Evolutionary conservation across 768 basidiomycete species (phyloP).

Genomic region (Serendipita sp.): DNA sequence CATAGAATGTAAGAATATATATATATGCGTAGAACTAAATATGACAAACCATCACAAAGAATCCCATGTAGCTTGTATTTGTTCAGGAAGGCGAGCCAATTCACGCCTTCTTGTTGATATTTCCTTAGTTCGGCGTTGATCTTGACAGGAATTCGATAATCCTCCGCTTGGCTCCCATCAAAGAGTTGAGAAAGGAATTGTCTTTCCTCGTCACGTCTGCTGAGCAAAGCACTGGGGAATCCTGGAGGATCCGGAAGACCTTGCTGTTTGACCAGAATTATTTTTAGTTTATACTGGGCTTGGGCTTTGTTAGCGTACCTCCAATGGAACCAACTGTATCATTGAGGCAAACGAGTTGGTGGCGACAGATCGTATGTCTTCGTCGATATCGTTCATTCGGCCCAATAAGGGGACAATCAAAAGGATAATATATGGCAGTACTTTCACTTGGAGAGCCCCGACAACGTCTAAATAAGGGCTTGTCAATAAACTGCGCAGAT

Average conservation of each 20-base stretch:
- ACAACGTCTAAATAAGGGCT: conserved; percentile 54
- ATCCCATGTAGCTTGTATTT: conserved; percentile 98
- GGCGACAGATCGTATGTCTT: conserved; percentile 79
- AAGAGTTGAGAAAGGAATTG: conserved; percentile 86
- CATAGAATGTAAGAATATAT: conserved; percentile 8
- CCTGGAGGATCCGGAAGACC: conserved; percentile 93
- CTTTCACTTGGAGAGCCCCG: conserved; percentile 80
- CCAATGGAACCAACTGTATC: conserved; percentile 96
- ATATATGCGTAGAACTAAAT: neutral
- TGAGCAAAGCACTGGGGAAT: conserved; percentile 76
- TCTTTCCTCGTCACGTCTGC: conserved; percentile 73
- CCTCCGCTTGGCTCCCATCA: conserved; percentile 88
- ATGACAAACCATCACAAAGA: conserved; percentile 75
- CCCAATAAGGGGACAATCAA: conserved; percentile 92
- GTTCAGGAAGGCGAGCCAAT: conserved; percentile 95
- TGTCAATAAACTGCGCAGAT: neutral
- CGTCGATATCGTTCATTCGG: conserved; percentile 90
- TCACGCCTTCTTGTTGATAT: conserved; percentile 97
- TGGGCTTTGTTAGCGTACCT: conserved; percentile 34
- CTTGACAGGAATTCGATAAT: conserved; percentile 67
- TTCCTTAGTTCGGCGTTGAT: conserved; percentile 92
- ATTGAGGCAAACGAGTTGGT: conserved; percentile 97
- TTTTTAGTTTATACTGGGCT: neutral
- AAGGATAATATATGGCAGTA: conserved; percentile 92
- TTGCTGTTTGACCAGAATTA: conserved; percentile 35